phyloP scores from a whole-genome alignment of 139 green algal species.

The Pleodorina starrii region DNA sequence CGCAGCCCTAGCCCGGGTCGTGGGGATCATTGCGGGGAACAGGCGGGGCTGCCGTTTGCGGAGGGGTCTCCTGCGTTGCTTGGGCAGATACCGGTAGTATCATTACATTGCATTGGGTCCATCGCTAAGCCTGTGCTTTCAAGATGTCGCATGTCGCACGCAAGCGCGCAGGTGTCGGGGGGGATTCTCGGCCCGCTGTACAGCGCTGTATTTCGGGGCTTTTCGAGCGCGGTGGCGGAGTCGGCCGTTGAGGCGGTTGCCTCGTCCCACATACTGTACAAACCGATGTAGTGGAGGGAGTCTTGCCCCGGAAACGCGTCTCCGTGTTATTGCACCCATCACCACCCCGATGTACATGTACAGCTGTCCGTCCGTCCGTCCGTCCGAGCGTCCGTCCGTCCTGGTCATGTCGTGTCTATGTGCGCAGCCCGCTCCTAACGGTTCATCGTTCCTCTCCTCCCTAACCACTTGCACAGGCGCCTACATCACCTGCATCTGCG shows the following conservation, averaged over 20 bases:
- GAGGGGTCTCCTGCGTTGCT: background rate
- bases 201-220: too few relatives aligned
- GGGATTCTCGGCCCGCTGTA: too few relatives aligned
- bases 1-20: background rate
- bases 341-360: background rate
- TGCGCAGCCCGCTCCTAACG: too few relatives aligned
- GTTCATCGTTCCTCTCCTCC: too few relatives aligned
- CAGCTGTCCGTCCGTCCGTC: background rate
- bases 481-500: slow-evolving; percentile 15
- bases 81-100: background rate
- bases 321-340: background rate
- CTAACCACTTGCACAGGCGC: background rate
- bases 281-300: too few relatives aligned
- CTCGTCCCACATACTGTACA: too few relatives aligned
- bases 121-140: background rate
- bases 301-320: too few relatives aligned
- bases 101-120: background rate
- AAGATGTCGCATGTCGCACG: background rate
- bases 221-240: too few relatives aligned
- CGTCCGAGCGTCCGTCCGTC: background rate
- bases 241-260: too few relatives aligned
- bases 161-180: too few relatives aligned
- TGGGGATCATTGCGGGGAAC: background rate
- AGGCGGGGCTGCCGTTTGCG: background rate
- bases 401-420: too few relatives aligned